Evolutionary conservation across 164 flowering plant genomes (phyloP).

Genomic region (Cinnamomum chago): DNA sequence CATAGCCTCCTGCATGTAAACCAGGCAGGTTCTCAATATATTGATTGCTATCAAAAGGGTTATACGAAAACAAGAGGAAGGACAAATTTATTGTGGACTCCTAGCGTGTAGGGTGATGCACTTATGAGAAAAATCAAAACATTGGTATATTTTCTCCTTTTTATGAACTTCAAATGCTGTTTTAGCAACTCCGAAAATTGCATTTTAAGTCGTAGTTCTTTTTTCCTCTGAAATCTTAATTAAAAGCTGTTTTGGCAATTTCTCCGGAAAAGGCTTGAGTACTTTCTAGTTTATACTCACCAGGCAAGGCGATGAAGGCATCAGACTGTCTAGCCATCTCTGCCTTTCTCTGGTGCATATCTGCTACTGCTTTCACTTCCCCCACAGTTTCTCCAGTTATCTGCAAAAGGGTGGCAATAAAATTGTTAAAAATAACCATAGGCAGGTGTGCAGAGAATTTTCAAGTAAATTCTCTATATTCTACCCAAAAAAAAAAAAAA

Average conservation of each 20-base stretch:
- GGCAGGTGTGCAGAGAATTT: slow-evolving; percentile 1
- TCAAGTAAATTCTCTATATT: not conserved
- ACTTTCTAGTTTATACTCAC: slow-evolving; percentile 38
- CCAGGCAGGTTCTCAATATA: not conserved
- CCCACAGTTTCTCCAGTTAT: slow-evolving; percentile 97
- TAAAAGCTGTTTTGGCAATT: not conserved
- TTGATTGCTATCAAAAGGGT: not conserved
- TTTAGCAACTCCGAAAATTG: not conserved
- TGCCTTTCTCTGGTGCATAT: slow-evolving; percentile 99
- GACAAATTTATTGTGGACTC: not conserved
- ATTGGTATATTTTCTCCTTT: not conserved
- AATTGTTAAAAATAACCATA: not conserved
- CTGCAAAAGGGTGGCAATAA: slow-evolving; percentile 45
- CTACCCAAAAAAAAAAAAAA: too few species aligned
- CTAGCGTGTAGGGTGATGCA: too few species aligned
- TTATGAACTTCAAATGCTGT: not conserved
- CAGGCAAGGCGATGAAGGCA: slow-evolving; percentile 99
- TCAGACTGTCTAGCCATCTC: slow-evolving; percentile 98
- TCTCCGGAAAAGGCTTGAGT: not conserved
- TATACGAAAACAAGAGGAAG: not conserved
- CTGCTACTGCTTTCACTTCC: slow-evolving; percentile 98
- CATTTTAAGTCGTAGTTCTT: not conserved
- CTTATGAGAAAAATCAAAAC: not conserved
- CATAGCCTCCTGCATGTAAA: slow-evolving; percentile 54
- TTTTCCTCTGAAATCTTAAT: not conserved